phyloP scores from a whole-genome alignment of 176 grass and related monocot species.

The Leersia perrieri region DNA sequence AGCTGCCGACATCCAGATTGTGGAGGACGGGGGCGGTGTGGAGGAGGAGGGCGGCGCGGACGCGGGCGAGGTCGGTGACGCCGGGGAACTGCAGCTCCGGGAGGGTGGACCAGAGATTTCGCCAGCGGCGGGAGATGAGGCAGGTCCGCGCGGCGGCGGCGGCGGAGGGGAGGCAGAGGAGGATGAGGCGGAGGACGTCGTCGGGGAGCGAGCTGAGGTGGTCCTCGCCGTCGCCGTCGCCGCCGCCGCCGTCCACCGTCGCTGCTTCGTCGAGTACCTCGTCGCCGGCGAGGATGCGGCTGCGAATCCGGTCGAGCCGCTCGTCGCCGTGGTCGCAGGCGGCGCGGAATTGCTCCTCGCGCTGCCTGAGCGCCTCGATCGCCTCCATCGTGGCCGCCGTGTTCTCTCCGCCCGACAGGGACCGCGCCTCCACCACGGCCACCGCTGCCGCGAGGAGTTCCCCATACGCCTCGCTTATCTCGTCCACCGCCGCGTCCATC shows the following conservation, averaged over 20 bases:
- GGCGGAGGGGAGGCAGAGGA: not conserved
- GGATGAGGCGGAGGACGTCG: not conserved
- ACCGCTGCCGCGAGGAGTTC: slow-evolving; percentile 60
- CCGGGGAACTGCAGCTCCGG: not conserved
- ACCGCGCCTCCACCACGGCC: slow-evolving; percentile 51
- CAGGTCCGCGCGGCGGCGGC: not conserved
- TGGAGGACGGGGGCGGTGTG: not conserved
- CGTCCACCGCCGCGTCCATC: slow-evolving; percentile 69
- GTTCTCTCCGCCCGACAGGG: slow-evolving; percentile 46
- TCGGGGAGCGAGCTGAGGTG: not conserved
- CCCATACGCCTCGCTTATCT: slow-evolving; percentile 65
- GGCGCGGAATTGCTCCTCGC: slow-evolving; percentile 70
- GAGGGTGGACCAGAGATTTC: not conserved
- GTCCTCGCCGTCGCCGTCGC: not conserved
- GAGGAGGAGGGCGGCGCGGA: not conserved
- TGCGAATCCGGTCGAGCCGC: slow-evolving; percentile 72
- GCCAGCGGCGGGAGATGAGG: not conserved
- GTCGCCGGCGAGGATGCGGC: slow-evolving; percentile 86
- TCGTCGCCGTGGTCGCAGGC: slow-evolving; percentile 72
- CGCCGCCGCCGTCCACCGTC: not conserved
- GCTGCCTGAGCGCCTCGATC: slow-evolving; percentile 70
- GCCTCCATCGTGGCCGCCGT: slow-evolving; percentile 50
- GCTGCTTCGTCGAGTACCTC: too few species aligned
- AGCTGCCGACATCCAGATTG: rapidly evolving
- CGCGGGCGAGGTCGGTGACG: not conserved